Conservation (phyloP, 192 early-diverging fungal species). For the Umbelopsis sp. region DNA sequence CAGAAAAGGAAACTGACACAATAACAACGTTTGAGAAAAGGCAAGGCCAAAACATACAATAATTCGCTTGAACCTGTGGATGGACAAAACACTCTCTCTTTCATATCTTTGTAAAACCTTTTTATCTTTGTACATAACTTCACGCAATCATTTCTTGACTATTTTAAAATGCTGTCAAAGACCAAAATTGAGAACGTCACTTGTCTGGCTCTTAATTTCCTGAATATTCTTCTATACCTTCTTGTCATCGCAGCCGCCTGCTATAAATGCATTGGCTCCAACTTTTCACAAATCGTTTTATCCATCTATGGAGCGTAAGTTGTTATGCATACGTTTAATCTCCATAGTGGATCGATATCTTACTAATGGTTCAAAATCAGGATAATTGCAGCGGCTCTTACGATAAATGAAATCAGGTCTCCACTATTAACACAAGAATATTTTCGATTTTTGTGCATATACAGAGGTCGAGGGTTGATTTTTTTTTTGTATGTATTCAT, state of each 20-base stretch:
- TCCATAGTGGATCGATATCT: not conserved
- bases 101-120: not conserved
- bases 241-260: slow-evolving; percentile 24
- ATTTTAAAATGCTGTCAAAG: slow-evolving; percentile 23
- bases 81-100: not conserved
- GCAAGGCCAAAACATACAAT: not conserved
- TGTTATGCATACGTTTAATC: not conserved
- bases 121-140: not conserved
- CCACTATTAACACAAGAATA: slow-evolving; percentile 47
- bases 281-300: slow-evolving; percentile 31
- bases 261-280: slow-evolving; percentile 23
- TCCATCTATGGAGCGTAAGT: slow-evolving; percentile 33
- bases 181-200: slow-evolving; percentile 29
- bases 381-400: slow-evolving; percentile 31
- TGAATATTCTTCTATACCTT: slow-evolving; percentile 29
- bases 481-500: slow-evolving; percentile 47
- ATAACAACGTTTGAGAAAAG: slow-evolving; percentile 17
- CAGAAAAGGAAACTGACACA: slow-evolving; percentile 5
- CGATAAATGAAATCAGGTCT: slow-evolving; percentile 51
- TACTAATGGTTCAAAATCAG: not conserved
- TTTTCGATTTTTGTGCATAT: slow-evolving; percentile 55
- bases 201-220: slow-evolving; percentile 22
- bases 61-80: not conserved
- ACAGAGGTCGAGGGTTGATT: slow-evolving; percentile 57
- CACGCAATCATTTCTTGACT: not conserved